These are phyloP conservation scores for Axilococcus clingmanii DNA, from an alignment of 139 green algal species.

Conservation along the genomic window DNA sequence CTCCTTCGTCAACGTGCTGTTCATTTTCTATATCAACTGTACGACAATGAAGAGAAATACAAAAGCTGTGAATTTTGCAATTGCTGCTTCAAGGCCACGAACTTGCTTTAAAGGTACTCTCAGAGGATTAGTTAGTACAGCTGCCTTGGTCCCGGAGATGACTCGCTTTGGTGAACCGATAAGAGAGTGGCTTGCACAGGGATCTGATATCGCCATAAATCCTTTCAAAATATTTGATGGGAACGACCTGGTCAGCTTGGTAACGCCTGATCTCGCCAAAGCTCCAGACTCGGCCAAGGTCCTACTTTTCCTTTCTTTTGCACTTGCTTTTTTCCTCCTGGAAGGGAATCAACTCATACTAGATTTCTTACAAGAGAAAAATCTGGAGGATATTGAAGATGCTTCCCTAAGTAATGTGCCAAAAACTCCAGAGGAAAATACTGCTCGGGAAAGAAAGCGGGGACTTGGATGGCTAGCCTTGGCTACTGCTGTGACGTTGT, in stretches of 20 bases:
- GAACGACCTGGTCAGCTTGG: slow-evolving; percentile 7
- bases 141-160: too few relatives aligned
- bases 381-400: slow-evolving; percentile 6
- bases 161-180: too few relatives aligned
- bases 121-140: too few relatives aligned
- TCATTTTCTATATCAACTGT: too few relatives aligned
- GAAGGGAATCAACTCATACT: background rate
- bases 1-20: too few relatives aligned
- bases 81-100: too few relatives aligned
- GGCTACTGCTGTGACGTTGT: slow-evolving; percentile 17
- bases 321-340: slow-evolving; percentile 2
- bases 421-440: background rate
- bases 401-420: background rate
- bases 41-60: too few relatives aligned
- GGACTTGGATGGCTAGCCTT: slow-evolving; percentile 31
- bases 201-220: too few relatives aligned
- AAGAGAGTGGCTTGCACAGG: too few relatives aligned
- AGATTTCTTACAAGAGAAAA: slow-evolving; percentile 1
- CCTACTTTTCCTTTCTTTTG: slow-evolving; percentile 3
- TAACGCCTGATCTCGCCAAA: slow-evolving; percentile 12
- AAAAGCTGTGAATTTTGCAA: too few relatives aligned
- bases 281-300: background rate
- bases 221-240: too few relatives aligned
- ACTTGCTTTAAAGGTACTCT: too few relatives aligned
- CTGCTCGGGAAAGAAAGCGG: slow-evolving; percentile 17